phyloP scores from a whole-genome alignment of 75 land plant species.

The Picea sitchensis region DNA sequence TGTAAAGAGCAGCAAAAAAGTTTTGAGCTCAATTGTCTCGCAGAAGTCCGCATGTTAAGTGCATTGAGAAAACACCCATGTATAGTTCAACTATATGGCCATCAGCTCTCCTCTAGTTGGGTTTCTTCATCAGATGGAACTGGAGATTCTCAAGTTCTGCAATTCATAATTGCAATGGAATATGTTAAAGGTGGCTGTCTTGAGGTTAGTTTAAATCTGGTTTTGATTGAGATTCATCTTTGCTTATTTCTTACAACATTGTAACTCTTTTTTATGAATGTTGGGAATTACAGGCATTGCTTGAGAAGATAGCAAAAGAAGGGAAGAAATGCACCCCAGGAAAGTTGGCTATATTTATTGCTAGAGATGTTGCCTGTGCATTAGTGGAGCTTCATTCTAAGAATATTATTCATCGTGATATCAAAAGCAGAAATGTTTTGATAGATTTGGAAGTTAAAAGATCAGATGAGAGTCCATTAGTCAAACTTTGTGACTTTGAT shows the following conservation, averaged over 20 bases:
- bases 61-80: conserved; percentile 64
- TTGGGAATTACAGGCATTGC: conserved; percentile 44
- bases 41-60: conserved; percentile 79
- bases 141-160: conserved; percentile 32
- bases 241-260: background rate
- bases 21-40: conserved; percentile 61
- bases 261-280: background rate
- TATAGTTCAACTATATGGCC: conserved; percentile 85
- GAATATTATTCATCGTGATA: conserved; percentile 90
- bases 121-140: conserved; percentile 26
- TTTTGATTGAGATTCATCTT: background rate
- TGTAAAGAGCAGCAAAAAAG: conserved; percentile 38
- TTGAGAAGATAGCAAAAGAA: conserved; percentile 38
- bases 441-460: conserved; percentile 64
- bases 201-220: conserved; percentile 43
- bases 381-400: conserved; percentile 75
- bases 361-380: conserved; percentile 82
- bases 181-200: conserved; percentile 76
- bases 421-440: conserved; percentile 88
- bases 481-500: conserved; percentile 97
- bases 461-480: conserved; percentile 57
- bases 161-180: conserved; percentile 77
- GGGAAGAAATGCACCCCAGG: conserved; percentile 60
- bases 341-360: conserved; percentile 59
- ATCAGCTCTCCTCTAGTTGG: conserved; percentile 65